Conservation (phyloP, 2,329 filamentous ascomycete genomes). For the Diaporthe caulivora region DNA sequence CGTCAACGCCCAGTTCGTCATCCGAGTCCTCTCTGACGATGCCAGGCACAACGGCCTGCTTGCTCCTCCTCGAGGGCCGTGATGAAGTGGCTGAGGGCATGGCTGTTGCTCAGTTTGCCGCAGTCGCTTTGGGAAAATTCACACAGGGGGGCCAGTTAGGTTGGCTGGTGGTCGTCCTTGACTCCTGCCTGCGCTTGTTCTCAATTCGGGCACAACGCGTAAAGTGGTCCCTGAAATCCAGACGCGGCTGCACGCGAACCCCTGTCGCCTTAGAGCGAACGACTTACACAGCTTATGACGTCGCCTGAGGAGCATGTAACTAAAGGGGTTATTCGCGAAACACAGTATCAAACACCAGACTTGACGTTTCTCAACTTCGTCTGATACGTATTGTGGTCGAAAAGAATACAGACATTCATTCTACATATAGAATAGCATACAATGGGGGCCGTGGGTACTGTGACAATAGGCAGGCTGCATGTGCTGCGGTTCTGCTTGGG, state of each 20-base stretch:
- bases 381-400: background rate
- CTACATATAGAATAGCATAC: background rate
- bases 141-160: background rate
- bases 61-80: conserved; percentile 34
- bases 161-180: background rate
- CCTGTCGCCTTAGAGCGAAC: conserved; percentile 18
- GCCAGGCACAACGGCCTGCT: conserved; percentile 58
- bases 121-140: background rate
- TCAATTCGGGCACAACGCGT: conserved; percentile 2
- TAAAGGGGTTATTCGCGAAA: conserved; percentile 33
- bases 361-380: background rate
- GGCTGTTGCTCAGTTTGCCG: background rate
- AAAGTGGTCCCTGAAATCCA: conserved; percentile 31
- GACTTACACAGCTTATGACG: background rate
- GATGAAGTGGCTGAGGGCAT: conserved; percentile 30
- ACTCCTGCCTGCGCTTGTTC: background rate
- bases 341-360: conserved; percentile 10
- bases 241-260: conserved; percentile 36
- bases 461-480: background rate
- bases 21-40: conserved; percentile 84
- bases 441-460: background rate
- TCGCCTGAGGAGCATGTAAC: conserved; percentile 15
- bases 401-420: background rate
- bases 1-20: conserved; percentile 83
- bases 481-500: background rate